phyloP scores from a whole-genome alignment of 2,329 filamentous ascomycete genomes.

The Phialocephala subalpina region DNA sequence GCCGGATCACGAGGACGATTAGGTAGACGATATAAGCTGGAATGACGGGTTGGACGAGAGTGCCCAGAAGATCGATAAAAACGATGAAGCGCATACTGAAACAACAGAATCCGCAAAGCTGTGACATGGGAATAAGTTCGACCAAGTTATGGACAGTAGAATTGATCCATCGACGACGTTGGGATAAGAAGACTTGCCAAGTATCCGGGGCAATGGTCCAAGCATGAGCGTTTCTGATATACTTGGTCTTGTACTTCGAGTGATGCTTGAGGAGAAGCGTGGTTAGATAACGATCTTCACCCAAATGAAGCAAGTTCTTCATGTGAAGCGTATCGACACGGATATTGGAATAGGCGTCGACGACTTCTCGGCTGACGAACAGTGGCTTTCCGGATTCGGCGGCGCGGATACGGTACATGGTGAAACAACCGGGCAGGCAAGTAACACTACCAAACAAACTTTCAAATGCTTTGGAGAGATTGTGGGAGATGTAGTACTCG shows the following conservation, averaged over 20 bases:
- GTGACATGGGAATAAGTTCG: conserved; percentile 90
- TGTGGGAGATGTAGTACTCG: conserved; percentile 99
- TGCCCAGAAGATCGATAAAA: conserved; percentile 91
- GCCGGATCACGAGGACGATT: conserved; percentile 73
- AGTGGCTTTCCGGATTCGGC: conserved; percentile 94
- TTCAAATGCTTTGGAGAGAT: conserved; percentile 95
- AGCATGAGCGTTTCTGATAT: conserved; percentile 88
- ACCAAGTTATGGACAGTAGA: conserved; percentile 98
- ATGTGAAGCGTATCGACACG: conserved; percentile 98
- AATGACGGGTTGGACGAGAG: conserved; percentile 89
- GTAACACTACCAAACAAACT: conserved; percentile 97
- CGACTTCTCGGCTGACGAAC: conserved; percentile 92
- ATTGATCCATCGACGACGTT: conserved; percentile 99
- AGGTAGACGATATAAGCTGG: conserved; percentile 91
- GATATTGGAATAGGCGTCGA: conserved; percentile 88
- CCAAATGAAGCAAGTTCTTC: conserved; percentile 96
- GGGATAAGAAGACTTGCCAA: conserved; percentile 94
- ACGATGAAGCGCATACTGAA: conserved; percentile 99
- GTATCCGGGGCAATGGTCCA: conserved; percentile 98
- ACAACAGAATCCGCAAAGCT: conserved; percentile 99
- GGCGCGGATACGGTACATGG: conserved; percentile 97
- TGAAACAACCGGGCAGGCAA: conserved; percentile 97
- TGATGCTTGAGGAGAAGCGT: conserved; percentile 94
- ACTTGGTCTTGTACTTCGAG: conserved; percentile 97
- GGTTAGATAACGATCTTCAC: conserved; percentile 97